Evolutionary conservation across 2,329 filamentous ascomycete species (phyloP), one percentile per base, ranked within the genome.

Genomic region (Penicillium sclerotiorum): DNA sequence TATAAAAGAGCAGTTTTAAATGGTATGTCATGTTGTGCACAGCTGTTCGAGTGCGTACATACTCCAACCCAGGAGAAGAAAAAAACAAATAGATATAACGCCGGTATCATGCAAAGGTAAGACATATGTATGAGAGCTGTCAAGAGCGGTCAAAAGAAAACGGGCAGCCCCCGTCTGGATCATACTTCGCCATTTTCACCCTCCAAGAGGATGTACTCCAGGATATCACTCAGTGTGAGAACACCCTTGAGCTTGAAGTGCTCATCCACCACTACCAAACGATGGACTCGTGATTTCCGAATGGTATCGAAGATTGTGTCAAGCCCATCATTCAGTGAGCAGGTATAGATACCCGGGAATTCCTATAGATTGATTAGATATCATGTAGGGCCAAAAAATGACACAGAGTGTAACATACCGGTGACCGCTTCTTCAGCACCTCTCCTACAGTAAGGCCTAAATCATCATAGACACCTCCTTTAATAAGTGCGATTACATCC

Each of bases 291-390:
- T 38, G 92, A 96, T 74, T 93, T 95, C 59, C 93, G 89, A 60
- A 99, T 89, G 1, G 94, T 97, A 70, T 96, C 92, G 69, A 97
- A 97, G 60, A 99, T 94, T 9, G 92, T 93, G 68, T 95, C 93
- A 42, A 99, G 81, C 47, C 92, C 86, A 72, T 99, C 94, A 55
- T 95, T 87, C 56, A 94, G 81, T 38, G 87, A 90, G 76, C 94
- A 99, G 0, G 93, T 97, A 73, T 96, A 97, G 57, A 99, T 97
- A 36, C 95, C 94, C 1, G 91, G 88, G 65, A 96, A 96, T 61
- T 96, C 93, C 80, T 86, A 54, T 18, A 12, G 7, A 36, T n/a
- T n/a, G n/a, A n/a, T n/a, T n/a, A n/a, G n/a, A n/a, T n/a, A n/a
- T n/a, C n/a, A n/a, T n/a, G n/a, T n/a, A n/a, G n/a, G n/a, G n/a